phyloP scores from a whole-genome alignment of 2,329 filamentous ascomycete genomes.

The Diaporthe capsici region DNA sequence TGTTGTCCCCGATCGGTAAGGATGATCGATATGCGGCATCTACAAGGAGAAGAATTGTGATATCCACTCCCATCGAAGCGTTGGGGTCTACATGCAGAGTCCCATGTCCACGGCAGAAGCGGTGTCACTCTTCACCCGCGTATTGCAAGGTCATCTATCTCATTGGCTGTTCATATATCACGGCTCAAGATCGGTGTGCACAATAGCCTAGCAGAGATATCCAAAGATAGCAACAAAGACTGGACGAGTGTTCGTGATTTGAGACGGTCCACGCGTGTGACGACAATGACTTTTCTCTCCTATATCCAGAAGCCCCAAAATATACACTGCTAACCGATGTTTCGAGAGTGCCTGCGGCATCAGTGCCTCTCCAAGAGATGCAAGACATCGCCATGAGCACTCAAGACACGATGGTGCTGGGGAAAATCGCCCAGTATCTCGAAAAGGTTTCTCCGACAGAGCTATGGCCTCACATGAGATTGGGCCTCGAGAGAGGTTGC shows the following conservation, averaged over 20 bases:
- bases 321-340: neutral
- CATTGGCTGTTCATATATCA: neutral
- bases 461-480: neutral
- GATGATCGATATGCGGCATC: neutral
- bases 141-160: neutral
- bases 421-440: neutral
- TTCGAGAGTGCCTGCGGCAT: neutral
- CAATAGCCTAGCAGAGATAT: neutral
- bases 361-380: neutral
- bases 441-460: neutral
- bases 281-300: too few species aligned
- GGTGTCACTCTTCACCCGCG: slow-evolving; percentile 14
- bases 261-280: neutral
- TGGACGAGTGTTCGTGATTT: neutral
- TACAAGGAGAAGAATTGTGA: neutral
- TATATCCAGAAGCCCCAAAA: neutral
- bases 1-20: neutral
- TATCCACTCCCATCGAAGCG: neutral
- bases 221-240: slow-evolving; percentile 21
- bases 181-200: slow-evolving; percentile 3
- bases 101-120: slow-evolving; percentile 5
- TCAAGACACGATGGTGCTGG: neutral
- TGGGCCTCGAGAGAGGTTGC: neutral
- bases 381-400: neutral
- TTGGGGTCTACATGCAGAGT: neutral